Conservation (phyloP, 2,329 filamentous ascomycete species). For the Bipolaris victoriae region DNA sequence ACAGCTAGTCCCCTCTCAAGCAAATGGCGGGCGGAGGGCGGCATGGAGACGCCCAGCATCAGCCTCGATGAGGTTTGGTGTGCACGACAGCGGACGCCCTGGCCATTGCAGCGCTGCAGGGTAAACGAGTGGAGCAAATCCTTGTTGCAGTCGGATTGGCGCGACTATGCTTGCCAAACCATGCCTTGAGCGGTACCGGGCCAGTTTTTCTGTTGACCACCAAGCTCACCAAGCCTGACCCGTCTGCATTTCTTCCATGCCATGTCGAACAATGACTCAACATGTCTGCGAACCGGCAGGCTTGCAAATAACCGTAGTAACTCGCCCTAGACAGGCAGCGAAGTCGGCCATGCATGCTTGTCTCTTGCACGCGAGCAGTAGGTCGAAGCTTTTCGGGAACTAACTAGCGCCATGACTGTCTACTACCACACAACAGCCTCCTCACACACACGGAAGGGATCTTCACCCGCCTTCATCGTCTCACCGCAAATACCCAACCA, state of each 20-base stretch:
- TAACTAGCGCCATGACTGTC: slow-evolving; percentile 5
- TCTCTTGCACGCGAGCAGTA: slow-evolving; percentile 1
- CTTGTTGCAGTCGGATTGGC: background rate
- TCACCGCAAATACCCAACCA: slow-evolving; percentile 11
- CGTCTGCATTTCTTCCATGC: background rate
- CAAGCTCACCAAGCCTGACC: background rate
- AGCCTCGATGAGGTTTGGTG: slow-evolving; percentile 12
- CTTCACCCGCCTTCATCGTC: slow-evolving; percentile 7
- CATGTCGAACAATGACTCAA: background rate
- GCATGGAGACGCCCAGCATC: slow-evolving; percentile 13
- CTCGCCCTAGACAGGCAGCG: background rate
- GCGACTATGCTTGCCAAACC: background rate
- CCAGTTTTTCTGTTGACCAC: background rate
- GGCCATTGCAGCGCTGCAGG: slow-evolving; percentile 17
- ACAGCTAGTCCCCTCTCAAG: background rate
- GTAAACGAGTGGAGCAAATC: slow-evolving; percentile 6
- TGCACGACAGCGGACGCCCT: slow-evolving; percentile 11
- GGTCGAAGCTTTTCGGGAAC: slow-evolving; percentile 6
- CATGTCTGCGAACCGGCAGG: background rate
- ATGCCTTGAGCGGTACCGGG: slow-evolving; percentile 11
- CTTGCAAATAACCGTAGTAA: background rate
- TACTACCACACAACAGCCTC: slow-evolving; percentile 6
- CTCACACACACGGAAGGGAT: slow-evolving; percentile 18
- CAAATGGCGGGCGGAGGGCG: slow-evolving; percentile 4
- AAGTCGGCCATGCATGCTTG: slow-evolving; percentile 3